Conservation (phyloP, 2,329 filamentous ascomycete genomes). For the Thermomyces lanuginosus region DNA sequence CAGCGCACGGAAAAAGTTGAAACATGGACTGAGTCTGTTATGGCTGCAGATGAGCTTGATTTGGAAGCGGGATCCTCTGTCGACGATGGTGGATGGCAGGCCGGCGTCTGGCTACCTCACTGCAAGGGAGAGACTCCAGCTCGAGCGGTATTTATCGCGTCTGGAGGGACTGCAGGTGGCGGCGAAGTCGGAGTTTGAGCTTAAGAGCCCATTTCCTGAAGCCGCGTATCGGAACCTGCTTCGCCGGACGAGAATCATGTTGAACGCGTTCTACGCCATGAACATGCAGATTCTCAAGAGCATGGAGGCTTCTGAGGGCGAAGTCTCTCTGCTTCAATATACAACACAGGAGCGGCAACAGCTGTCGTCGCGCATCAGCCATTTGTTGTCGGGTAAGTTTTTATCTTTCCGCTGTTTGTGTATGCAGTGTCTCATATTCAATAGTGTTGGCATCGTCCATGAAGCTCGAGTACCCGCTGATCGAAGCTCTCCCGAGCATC, state of each 20-base stretch:
- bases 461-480: constrained; percentile 86
- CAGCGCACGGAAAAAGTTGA: constrained; percentile 71
- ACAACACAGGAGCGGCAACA: constrained; percentile 64
- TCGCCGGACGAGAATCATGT: constrained; percentile 62
- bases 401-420: background rate
- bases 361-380: constrained; percentile 76
- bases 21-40: constrained; percentile 74
- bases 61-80: constrained; percentile 85
- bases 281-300: constrained; percentile 79
- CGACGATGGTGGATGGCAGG: constrained; percentile 47
- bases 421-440: background rate
- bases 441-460: constrained; percentile 75
- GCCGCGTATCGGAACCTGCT: constrained; percentile 58
- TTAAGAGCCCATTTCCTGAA: constrained; percentile 71
- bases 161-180: constrained; percentile 57
- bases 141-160: constrained; percentile 62
- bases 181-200: constrained; percentile 72
- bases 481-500: constrained; percentile 72
- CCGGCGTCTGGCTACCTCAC: constrained; percentile 58
- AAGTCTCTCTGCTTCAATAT: constrained; percentile 62
- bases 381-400: constrained; percentile 48
- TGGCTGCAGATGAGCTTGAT: constrained; percentile 91
- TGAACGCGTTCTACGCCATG: constrained; percentile 94
- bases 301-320: constrained; percentile 56
- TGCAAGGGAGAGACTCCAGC: constrained; percentile 68